A percentile compares a stretch with the other conserved stretches of the same genome.
Conservation (phyloP, 345 rosid genomes). For the Brassica cretica region DNA sequence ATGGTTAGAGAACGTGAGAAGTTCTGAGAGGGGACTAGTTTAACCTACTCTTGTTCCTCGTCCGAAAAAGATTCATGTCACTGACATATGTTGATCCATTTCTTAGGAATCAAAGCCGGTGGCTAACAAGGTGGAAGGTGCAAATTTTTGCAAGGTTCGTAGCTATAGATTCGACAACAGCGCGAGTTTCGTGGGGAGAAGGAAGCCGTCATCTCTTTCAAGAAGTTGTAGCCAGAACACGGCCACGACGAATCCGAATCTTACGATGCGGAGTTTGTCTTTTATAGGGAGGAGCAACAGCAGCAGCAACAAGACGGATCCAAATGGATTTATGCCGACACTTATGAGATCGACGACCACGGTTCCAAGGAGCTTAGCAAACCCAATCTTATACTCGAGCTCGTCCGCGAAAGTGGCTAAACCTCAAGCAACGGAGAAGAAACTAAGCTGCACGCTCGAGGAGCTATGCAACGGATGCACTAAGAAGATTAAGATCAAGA, state of each 20-base stretch:
- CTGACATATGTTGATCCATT: not conserved
- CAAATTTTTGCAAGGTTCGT: slow-evolving; percentile 42
- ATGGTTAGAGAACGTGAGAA: not conserved
- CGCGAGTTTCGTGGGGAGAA: slow-evolving; percentile 18
- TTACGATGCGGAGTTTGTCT: slow-evolving; percentile 19
- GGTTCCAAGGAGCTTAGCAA: slow-evolving; percentile 38
- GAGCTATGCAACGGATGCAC: slow-evolving; percentile 76
- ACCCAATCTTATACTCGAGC: slow-evolving; percentile 73
- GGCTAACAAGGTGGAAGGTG: slow-evolving; percentile 28
- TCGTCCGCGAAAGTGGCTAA: slow-evolving; percentile 54
- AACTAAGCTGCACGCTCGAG: slow-evolving; percentile 80
- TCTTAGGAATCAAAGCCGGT: slow-evolving; percentile 15
- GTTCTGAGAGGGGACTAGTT: not conserved
- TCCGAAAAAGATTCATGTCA: not conserved
- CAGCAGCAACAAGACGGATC: slow-evolving; percentile 41
- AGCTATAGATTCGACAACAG: slow-evolving; percentile 37
- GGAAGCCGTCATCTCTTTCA: slow-evolving; percentile 32
- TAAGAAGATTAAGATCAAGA: slow-evolving; percentile 71
- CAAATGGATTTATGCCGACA: slow-evolving; percentile 23
- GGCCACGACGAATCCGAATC: slow-evolving; percentile 15
- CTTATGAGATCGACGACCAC: slow-evolving; percentile 44
- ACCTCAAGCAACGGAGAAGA: slow-evolving; percentile 59
- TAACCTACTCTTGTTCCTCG: not conserved
- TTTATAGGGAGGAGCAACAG: slow-evolving; percentile 40
- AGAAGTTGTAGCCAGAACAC: slow-evolving; percentile 48